Evolutionary conservation across 2,329 filamentous ascomycete species (phyloP).

Genomic region (Colletotrichum salicis): DNA sequence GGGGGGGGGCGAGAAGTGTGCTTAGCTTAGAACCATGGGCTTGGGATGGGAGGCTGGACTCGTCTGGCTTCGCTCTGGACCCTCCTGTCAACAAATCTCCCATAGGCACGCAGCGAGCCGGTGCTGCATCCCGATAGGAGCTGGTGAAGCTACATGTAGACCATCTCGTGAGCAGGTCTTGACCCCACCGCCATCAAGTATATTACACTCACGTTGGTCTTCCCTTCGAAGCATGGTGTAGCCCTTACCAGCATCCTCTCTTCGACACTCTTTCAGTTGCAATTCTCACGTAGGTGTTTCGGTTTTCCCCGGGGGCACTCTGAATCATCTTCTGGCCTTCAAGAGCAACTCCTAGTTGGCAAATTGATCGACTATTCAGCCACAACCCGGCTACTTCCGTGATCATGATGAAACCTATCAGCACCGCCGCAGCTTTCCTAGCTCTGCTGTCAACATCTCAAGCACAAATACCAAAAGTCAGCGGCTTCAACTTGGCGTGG

Average conservation of each 20-base stretch:
- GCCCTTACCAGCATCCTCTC: neutral
- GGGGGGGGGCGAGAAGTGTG: neutral
- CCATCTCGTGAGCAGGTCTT: neutral
- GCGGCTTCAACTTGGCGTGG: conserved; percentile 52
- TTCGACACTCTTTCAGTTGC: neutral
- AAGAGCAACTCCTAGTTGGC: neutral
- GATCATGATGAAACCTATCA: neutral
- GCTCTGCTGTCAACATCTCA: neutral
- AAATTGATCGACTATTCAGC: neutral
- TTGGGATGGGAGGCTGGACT: neutral
- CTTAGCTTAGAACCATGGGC: neutral
- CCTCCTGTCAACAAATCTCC: neutral
- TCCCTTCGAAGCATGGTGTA: neutral
- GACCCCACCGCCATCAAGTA: neutral
- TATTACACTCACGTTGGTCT: neutral
- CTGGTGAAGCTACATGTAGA: neutral
- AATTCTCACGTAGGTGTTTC: neutral
- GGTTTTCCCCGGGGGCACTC: neutral
- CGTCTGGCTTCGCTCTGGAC: neutral
- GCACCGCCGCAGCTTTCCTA: neutral
- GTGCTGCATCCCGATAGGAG: neutral
- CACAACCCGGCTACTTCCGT: neutral
- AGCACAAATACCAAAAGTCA: conserved; percentile 29
- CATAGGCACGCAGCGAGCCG: neutral
- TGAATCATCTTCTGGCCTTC: neutral